phyloP scores from a whole-genome alignment of 179 eudicot genomes.

The Vitellaria paradoxa region DNA sequence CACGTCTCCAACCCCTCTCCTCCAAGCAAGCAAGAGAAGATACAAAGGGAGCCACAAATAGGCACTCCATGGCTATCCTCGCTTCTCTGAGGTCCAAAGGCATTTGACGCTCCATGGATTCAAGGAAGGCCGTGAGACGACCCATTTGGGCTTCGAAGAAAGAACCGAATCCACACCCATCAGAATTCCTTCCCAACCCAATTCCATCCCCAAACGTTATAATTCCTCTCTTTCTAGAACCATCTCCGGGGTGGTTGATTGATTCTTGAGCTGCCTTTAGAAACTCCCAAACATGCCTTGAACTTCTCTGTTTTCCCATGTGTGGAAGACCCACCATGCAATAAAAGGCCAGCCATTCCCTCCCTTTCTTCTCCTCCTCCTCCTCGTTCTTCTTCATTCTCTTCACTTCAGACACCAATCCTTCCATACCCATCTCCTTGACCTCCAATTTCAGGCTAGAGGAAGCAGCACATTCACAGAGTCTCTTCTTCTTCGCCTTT shows the following conservation, averaged over 20 bases:
- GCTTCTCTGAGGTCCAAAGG: slow-evolving; percentile 28
- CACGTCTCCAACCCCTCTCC: background rate
- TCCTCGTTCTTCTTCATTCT: slow-evolving; percentile 11
- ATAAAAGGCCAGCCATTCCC: slow-evolving; percentile 32
- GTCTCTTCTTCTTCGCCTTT: slow-evolving; percentile 5
- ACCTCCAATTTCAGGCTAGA: slow-evolving; percentile 20
- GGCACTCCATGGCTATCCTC: slow-evolving; percentile 36
- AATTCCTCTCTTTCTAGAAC: slow-evolving; percentile 20
- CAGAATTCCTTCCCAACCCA: background rate
- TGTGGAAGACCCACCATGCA: slow-evolving; percentile 39
- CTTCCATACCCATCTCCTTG: slow-evolving; percentile 21
- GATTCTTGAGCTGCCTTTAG: slow-evolving; percentile 22
- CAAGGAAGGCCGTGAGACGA: slow-evolving; percentile 25
- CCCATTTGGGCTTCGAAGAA: slow-evolving; percentile 23
- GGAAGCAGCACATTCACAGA: slow-evolving; percentile 18
- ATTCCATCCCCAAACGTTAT: slow-evolving; percentile 33
- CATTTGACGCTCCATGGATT: slow-evolving; percentile 31
- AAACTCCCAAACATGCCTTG: slow-evolving; percentile 23
- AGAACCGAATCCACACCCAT: slow-evolving; percentile 8
- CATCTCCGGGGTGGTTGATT: background rate
- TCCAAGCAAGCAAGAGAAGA: slow-evolving; percentile 28
- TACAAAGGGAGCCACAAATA: slow-evolving; percentile 30
- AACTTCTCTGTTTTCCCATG: slow-evolving; percentile 26
- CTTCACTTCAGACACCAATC: slow-evolving; percentile 6
- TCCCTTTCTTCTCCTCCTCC: background rate